These are phyloP conservation scores for Exidia glandulosa DNA, from an alignment of 768 basidiomycete species.

Conservation along the genomic window DNA sequence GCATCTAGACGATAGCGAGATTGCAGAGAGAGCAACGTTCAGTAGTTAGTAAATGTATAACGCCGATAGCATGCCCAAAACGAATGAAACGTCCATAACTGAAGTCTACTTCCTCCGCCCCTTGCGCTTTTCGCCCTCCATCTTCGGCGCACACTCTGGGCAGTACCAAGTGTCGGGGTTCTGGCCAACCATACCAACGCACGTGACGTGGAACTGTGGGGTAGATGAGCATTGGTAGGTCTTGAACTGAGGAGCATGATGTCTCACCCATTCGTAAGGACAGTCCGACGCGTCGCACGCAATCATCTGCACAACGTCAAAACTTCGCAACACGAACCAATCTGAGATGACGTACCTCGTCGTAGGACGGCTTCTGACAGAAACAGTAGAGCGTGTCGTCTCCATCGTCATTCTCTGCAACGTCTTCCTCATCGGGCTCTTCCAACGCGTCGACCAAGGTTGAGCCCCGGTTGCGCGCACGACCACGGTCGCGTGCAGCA, in stretches of 20 bases:
- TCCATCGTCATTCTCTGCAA: conserved; percentile 25
- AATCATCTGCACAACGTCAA: conserved; percentile 54
- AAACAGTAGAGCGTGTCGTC: conserved; percentile 47
- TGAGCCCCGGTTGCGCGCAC: conserved; percentile 4
- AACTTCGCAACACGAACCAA: conserved; percentile 21
- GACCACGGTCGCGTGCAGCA: neutral
- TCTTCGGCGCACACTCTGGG: conserved; percentile 29
- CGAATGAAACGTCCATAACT: too few species aligned
- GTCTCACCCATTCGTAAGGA: conserved; percentile 57
- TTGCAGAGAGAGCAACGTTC: neutral
- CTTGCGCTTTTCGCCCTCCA: neutral
- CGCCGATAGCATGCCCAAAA: neutral
- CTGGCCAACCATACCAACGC: conserved; percentile 45
- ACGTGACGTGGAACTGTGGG: conserved; percentile 49
- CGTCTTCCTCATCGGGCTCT: conserved; percentile 19
- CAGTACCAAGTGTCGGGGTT: conserved; percentile 52
- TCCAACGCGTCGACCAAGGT: conserved; percentile 13
- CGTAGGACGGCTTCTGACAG: conserved; percentile 52
- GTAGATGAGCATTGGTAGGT: neutral
- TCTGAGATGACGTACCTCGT: conserved; percentile 31
- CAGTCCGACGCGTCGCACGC: conserved; percentile 59
- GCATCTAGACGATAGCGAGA: too few species aligned
- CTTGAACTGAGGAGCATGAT: neutral
- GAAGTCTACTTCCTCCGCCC: neutral
- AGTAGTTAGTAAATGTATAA: neutral